These are phyloP conservation scores for Paraphaeosphaeria minitans DNA, from an alignment of 2,329 filamentous ascomycete genomes.

Conservation along the genomic window DNA sequence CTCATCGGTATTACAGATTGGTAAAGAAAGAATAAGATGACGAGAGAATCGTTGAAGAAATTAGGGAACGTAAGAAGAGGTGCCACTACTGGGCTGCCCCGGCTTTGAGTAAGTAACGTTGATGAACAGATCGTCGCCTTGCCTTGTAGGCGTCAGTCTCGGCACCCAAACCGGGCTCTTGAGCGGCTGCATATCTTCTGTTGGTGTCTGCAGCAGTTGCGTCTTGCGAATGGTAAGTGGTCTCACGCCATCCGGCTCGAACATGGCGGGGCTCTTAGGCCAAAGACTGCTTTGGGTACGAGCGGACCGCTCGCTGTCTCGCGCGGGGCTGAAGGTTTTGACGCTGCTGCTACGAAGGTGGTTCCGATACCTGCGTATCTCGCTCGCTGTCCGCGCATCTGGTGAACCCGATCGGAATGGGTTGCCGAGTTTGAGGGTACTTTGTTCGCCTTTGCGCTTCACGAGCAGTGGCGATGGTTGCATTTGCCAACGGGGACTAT, in stretches of 20 bases:
- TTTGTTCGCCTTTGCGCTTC: slow-evolving; percentile 43
- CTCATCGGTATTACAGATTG: slow-evolving; percentile 6
- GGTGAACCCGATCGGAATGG: slow-evolving; percentile 39
- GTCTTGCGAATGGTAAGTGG: slow-evolving; percentile 34
- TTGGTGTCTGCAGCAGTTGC: slow-evolving; percentile 11
- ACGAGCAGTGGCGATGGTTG: slow-evolving; percentile 41
- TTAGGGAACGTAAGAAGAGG: slow-evolving; percentile 1
- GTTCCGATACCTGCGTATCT: slow-evolving; percentile 15
- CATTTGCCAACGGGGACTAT: slow-evolving; percentile 13
- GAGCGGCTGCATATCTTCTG: slow-evolving; percentile 27
- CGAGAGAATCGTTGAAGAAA: not conserved
- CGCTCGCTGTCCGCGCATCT: slow-evolving; percentile 12
- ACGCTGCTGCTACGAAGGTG: slow-evolving; percentile 34
- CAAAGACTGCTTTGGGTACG: slow-evolving; percentile 33
- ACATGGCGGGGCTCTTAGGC: slow-evolving; percentile 35
- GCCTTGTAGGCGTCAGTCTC: slow-evolving; percentile 67
- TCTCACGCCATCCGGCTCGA: slow-evolving; percentile 28
- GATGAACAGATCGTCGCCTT: slow-evolving; percentile 67
- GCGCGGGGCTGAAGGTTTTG: slow-evolving; percentile 29
- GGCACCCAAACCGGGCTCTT: slow-evolving; percentile 65
- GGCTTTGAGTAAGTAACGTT: slow-evolving; percentile 42
- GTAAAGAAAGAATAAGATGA: slow-evolving; percentile 3
- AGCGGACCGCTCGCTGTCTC: slow-evolving; percentile 25
- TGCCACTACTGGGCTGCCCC: slow-evolving; percentile 14
- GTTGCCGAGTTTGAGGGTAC: slow-evolving; percentile 44